phyloP scores from a whole-genome alignment of 139 green algal species.

The Chlamydomonas incerta region DNA sequence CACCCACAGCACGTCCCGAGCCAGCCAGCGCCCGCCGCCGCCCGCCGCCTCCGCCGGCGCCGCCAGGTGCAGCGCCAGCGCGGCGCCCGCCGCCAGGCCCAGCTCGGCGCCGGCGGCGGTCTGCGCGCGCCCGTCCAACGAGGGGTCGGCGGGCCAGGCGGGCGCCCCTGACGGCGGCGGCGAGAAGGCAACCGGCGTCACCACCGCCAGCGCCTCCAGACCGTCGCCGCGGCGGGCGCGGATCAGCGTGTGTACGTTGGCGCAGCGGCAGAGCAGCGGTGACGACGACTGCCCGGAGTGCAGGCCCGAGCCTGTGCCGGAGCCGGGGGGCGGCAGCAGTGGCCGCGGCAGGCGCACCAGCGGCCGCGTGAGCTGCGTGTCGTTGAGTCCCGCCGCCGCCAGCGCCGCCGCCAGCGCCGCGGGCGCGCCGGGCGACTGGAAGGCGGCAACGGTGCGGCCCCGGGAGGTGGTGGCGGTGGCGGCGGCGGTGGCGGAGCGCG shows the following conservation, averaged over 20 bases:
- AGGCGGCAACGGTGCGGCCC: background rate
- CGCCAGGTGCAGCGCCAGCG: conserved; percentile 62
- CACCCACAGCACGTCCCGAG: conserved; percentile 81
- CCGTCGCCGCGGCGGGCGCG: conserved; percentile 64
- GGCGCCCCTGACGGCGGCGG: background rate
- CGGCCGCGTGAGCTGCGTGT: background rate
- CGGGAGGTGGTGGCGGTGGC: too few relatives aligned
- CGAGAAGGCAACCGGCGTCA: conserved; percentile 61
- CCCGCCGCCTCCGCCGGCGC: background rate
- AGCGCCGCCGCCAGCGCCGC: conserved; percentile 8
- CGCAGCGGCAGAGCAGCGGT: conserved; percentile 54
- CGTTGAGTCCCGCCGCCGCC: background rate
- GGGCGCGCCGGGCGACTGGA: conserved; percentile 5
- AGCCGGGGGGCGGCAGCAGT: background rate
- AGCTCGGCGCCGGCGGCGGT: conserved; percentile 1
- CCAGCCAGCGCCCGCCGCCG: conserved; percentile 64
- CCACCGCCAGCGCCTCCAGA: conserved; percentile 73
- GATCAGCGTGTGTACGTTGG: conserved; percentile 61
- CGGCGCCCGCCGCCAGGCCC: conserved; percentile 10
- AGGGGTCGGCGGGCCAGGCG: background rate
- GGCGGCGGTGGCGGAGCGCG: background rate
- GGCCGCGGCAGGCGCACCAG: background rate
- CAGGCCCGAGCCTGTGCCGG: background rate
- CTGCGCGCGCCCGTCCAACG: conserved; percentile 20
- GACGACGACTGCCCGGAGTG: too few relatives aligned